These are phyloP conservation scores for Pyrus pyrifolia DNA, from an alignment of 306 rosid genomes.

Conservation along the genomic window DNA sequence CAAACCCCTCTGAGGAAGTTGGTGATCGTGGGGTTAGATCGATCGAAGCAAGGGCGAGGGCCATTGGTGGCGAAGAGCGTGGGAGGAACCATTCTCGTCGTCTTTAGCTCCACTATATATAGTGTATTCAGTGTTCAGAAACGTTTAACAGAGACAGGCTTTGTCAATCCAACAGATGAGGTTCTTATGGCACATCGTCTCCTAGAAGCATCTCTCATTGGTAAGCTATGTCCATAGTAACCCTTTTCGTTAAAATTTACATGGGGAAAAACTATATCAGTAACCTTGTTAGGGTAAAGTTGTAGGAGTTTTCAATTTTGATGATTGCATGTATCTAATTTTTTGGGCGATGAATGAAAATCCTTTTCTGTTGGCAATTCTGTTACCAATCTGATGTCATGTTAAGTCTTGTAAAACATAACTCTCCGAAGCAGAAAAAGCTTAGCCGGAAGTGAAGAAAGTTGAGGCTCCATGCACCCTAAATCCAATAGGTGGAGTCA, in stretches of 20 bases:
- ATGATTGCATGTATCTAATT: neutral
- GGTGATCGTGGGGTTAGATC: constrained; percentile 36
- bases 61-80: constrained; percentile 49
- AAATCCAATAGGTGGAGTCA: no score
- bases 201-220: constrained; percentile 54
- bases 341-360: neutral
- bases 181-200: constrained; percentile 37
- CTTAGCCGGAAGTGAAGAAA: no score
- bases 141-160: constrained; percentile 34
- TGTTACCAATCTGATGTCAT: neutral
- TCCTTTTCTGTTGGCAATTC: neutral
- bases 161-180: constrained; percentile 56
- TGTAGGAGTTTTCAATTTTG: neutral
- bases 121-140: constrained; percentile 22
- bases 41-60: constrained; percentile 46
- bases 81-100: constrained; percentile 43
- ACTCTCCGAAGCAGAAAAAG: neutral
- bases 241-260: neutral
- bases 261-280: neutral
- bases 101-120: constrained; percentile 40
- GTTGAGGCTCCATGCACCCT: no score
- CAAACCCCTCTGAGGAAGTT: constrained; percentile 44
- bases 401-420: neutral
- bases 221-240: constrained; percentile 3
- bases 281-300: neutral